Base-by-base conservation (phyloP, 2,329 filamentous ascomycete genomes). In the Elsinoe arachidis region DNA sequence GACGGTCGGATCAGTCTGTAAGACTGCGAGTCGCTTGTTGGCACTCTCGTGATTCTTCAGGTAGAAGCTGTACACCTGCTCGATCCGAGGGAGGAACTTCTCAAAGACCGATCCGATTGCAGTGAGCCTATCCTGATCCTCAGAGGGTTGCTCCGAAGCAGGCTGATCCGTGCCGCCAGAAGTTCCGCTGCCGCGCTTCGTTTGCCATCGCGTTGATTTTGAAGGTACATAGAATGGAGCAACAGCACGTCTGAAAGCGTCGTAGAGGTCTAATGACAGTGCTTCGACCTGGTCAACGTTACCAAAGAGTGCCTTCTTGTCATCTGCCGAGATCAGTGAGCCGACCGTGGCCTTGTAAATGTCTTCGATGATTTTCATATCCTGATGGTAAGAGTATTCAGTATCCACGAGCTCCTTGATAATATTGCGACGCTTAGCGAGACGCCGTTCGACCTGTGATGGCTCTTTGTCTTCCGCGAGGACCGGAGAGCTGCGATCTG, bases 351-450 rank as follows among this genome's bases (percentile, higher is more conserved):
- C 90, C 72, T 95, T 95, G 78, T 97, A 99, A 56, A 99, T 97
- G 67, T 97, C 91, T 67, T 95, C 90, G 2, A 96, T 87, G 55
- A 99, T 92, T 69, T 91, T 96, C 89, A 99, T 92, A 69, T 99
- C 93, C 62, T 90, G 84, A 58, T 95, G 85, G 71, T 95, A 97
- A 5, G 86, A 85, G 49, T 90, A 85, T 69, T 99, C 93, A 0
- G 93, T 99, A 66, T 96, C 90, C 46, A 96, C 81, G 37, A 99
- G 77, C 71, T 99, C 93, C 67, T 92, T 91, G 65, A 97, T 86
- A 49, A 95, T 84, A 68, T 95, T 84, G 56, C 86, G 83, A 17
- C 93, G 86, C 68, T 92, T 87, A 52, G 82, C 82, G 7, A 97
- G 76, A n/a, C 87, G 83, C 60, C 86, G 85, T 60, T 80, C 38